phyloP scores from a whole-genome alignment of 148 eudicot genomes.

The Talinum fruticosum region DNA sequence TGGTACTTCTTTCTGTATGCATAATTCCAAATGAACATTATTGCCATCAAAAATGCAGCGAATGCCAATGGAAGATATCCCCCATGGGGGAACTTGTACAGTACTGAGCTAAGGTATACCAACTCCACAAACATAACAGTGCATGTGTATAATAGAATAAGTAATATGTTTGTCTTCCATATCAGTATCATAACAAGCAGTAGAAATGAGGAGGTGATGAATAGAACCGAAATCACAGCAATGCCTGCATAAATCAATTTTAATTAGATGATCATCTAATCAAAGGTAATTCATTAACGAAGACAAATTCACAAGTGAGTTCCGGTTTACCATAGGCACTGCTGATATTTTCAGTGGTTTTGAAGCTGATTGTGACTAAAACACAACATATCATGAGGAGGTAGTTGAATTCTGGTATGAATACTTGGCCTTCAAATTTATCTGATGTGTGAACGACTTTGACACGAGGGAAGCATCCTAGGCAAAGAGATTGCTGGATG shows the following conservation, averaged over 20 bases:
- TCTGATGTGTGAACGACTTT: slow-evolving; percentile 49
- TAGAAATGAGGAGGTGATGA: slow-evolving; percentile 53
- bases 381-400: slow-evolving; percentile 49
- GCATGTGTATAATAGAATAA: slow-evolving; percentile 34
- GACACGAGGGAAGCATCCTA: slow-evolving; percentile 57
- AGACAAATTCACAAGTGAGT: not conserved
- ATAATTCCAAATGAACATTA: slow-evolving; percentile 62
- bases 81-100: slow-evolving; percentile 67
- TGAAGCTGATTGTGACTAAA: slow-evolving; percentile 39
- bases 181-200: slow-evolving; percentile 54
- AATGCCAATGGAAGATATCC: slow-evolving; percentile 66
- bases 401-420: slow-evolving; percentile 48
- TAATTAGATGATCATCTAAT: not conserved
- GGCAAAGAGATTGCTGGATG: not conserved
- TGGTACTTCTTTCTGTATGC: slow-evolving; percentile 62
- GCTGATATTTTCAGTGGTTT: slow-evolving; percentile 45
- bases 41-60: slow-evolving; percentile 34
- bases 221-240: slow-evolving; percentile 64
- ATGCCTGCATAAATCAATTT: slow-evolving; percentile 43
- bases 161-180: slow-evolving; percentile 55
- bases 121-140: slow-evolving; percentile 46
- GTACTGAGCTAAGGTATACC: slow-evolving; percentile 53
- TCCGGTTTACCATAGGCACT: slow-evolving; percentile 39
- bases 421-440: slow-evolving; percentile 51
- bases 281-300: not conserved